Conservation (phyloP, 2,329 filamentous ascomycete genomes). For the Sarocladium kiliense region DNA sequence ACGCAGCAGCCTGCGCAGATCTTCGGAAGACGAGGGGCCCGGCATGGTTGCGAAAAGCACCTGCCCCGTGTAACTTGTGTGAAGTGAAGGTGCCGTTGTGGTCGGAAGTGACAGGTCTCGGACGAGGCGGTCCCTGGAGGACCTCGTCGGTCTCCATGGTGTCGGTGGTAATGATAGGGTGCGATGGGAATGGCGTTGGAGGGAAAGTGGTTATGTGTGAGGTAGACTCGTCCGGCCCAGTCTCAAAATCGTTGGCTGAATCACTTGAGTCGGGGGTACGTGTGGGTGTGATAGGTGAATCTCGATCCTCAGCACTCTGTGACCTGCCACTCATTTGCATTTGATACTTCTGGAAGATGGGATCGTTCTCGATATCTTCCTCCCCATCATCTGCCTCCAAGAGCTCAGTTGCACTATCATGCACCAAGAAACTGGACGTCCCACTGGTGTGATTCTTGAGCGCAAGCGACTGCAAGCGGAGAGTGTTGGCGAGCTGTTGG, state of each 20-base stretch:
- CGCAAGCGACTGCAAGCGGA: background rate
- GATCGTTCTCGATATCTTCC: background rate
- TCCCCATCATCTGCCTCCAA: background rate
- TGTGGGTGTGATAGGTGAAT: too few relatives aligned
- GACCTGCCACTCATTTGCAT: too few relatives aligned
- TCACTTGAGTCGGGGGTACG: too few relatives aligned
- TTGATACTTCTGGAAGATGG: background rate
- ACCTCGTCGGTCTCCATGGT: background rate
- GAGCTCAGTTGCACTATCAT: background rate
- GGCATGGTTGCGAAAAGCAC: background rate
- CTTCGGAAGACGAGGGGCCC: background rate
- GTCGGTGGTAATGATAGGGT: background rate
- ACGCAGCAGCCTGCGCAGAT: background rate
- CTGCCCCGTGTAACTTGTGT: background rate
- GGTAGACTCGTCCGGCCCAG: too few relatives aligned
- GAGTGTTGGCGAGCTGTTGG: slow-evolving; percentile 1
- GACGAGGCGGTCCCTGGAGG: too few relatives aligned
- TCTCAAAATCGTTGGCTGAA: too few relatives aligned
- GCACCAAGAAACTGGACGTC: background rate
- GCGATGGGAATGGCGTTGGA: too few relatives aligned
- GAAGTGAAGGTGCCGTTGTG: background rate
- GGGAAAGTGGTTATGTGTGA: too few relatives aligned
- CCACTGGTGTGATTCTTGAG: background rate
- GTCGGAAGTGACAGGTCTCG: background rate
- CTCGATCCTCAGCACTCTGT: too few relatives aligned